Percentiles rank a stretch among this genome's conserved stretches.
Conservation (phyloP, 306 rosid species). For the Oemleria cerasiformis region DNA sequence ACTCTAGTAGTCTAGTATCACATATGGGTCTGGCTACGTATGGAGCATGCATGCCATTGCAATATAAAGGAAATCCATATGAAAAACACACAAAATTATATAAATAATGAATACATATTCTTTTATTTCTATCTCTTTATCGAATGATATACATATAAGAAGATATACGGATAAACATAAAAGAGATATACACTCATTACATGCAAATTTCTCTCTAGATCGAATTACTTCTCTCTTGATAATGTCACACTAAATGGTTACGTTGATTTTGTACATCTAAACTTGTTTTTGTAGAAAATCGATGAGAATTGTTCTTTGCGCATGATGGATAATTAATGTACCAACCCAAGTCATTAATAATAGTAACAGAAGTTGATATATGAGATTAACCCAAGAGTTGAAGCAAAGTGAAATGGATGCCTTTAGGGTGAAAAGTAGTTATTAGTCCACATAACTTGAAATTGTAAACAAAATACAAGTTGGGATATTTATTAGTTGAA, state of each 20-base stretch:
- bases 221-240: too few relatives aligned
- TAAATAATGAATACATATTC: too few relatives aligned
- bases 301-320: too few relatives aligned
- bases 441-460: background rate
- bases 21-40: conserved; percentile 18
- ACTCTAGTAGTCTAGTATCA: conserved; percentile 4
- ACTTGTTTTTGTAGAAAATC: background rate
- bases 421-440: background rate
- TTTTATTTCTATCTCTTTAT: too few relatives aligned
- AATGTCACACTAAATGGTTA: too few relatives aligned
- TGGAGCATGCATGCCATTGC: background rate
- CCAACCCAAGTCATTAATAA: background rate
- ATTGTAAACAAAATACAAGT: background rate
- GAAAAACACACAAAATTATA: too few relatives aligned
- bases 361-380: background rate
- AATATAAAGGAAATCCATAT: too few relatives aligned
- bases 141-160: too few relatives aligned
- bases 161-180: too few relatives aligned
- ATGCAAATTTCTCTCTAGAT: too few relatives aligned
- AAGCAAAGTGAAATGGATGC: background rate
- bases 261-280: too few relatives aligned
- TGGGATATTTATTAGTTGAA: background rate
- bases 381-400: background rate
- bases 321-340: background rate
- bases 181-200: too few relatives aligned